A percentile compares a stretch with the other conserved stretches of the same genome.
Conservation (phyloP, 345 rosid genomes). For the Arabidopsis arenosa region DNA sequence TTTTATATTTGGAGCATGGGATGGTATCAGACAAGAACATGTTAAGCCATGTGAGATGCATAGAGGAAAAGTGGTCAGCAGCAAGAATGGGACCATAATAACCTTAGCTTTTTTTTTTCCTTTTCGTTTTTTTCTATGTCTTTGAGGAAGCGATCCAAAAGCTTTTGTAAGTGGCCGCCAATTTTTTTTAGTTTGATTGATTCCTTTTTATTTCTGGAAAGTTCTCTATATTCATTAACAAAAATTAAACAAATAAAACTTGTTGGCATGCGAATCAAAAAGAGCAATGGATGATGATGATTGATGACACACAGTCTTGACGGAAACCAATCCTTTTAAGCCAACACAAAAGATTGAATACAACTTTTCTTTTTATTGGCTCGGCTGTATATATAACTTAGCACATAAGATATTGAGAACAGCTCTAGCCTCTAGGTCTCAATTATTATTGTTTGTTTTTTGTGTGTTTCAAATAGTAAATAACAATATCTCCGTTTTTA, state of each 20-base stretch:
- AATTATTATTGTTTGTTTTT: background rate
- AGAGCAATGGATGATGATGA: slow-evolving; percentile 41
- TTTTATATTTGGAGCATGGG: slow-evolving; percentile 21
- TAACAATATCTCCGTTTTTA: background rate
- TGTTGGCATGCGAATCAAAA: slow-evolving; percentile 13
- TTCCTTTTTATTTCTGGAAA: slow-evolving; percentile 11
- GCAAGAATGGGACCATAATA: slow-evolving; percentile 38
- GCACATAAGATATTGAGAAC: slow-evolving; percentile 18
- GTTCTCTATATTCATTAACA: slow-evolving; percentile 8
- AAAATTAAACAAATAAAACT: too few relatives aligned
- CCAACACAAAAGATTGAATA: slow-evolving; percentile 33
- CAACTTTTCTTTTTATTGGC: slow-evolving; percentile 29
- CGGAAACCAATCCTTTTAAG: slow-evolving; percentile 16
- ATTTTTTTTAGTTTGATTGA: background rate
- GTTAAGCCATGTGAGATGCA: slow-evolving; percentile 44
- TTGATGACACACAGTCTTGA: slow-evolving; percentile 33
- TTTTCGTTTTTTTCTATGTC: background rate
- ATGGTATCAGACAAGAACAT: slow-evolving; percentile 36
- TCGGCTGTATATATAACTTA: slow-evolving; percentile 12
- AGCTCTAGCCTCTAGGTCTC: slow-evolving; percentile 7
- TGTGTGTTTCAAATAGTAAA: background rate
- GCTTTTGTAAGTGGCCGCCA: slow-evolving; percentile 27
- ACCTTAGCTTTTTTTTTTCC: background rate
- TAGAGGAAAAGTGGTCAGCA: slow-evolving; percentile 33
- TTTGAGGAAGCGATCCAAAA: slow-evolving; percentile 6